Evolutionary conservation across 1,139 yeast genomes (phyloP), one percentile per base, ranked within the genome.

Genomic region (Lodderomyces beijingensis): DNA sequence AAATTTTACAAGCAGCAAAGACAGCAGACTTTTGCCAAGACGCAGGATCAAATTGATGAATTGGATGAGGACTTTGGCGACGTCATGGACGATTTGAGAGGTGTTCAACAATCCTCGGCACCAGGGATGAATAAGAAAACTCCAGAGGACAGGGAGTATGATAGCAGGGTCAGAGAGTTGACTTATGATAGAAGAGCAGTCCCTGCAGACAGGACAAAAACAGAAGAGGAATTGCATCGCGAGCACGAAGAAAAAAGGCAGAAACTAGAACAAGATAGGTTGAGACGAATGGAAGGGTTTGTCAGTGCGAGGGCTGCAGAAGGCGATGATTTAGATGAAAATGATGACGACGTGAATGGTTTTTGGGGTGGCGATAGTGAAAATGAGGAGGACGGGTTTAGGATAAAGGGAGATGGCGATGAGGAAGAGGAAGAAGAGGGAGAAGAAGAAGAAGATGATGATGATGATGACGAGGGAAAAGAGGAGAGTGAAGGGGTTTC

Each of bases 121-220:
- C 35, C 42, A 36, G 49, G 54, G 2, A 54, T 57, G 34, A 50
- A 51, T 17, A 53, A 53, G 6, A 67, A 66, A 41, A 60, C 69
- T 1, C 60, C 60, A 12, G 70, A 64, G 30, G 83, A 79, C 43
- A 59, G 65, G 10, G 77, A 67, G 20, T 93, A 91, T 55, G 96
- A 89, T 49, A 69, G 65, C 45, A 74, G 77, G 44, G 89, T 91
- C 19, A 75, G 85, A 39, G 91, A 84, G 49, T 71, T 91, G 50
- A 79, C 80, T 4, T 72, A 84, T 51, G 98, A 93, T 39, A 76
- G 83, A 50, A 74, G 97, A 47, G 89, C 97, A 1, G 88, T 76
- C 7, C 98, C 98, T n/a, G 78, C 93, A n/a, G 96, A 88, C 40
- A 72, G 96, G 56, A 88, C 96, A 1, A 87, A 89, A 59, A 89